A percentile compares a stretch with the other conserved stretches of the same genome.
phyloP scores from a whole-genome alignment of 805 yeast species.

The Candida maesae region DNA sequence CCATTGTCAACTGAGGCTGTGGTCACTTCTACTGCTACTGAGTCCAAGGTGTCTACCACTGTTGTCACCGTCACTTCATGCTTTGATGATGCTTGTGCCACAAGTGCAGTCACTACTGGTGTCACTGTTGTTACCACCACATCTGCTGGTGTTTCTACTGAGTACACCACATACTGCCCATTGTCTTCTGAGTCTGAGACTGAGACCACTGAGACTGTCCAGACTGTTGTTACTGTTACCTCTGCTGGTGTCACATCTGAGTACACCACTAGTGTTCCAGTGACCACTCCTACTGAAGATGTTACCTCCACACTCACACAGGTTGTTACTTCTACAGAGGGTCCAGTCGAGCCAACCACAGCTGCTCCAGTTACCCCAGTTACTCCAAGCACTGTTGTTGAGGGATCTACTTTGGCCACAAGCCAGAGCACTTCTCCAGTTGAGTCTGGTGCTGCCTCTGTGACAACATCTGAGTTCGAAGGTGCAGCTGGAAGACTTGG shows the following conservation, averaged over 20 bases:
- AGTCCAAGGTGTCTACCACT: not conserved
- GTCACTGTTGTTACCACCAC: too few species aligned
- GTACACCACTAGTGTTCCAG: too few species aligned
- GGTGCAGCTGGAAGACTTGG: not conserved
- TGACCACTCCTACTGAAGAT: not conserved
- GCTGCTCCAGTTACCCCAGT: not conserved
- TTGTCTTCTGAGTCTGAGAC: too few species aligned
- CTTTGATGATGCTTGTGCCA: too few species aligned
- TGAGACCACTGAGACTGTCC: too few species aligned
- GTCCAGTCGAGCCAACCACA: not conserved
- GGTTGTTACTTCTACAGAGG: not conserved
- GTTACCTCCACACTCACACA: not conserved
- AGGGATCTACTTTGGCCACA: not conserved
- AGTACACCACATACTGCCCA: too few species aligned
- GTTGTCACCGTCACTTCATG: too few species aligned
- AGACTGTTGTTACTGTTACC: too few species aligned
- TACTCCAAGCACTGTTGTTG: not conserved
- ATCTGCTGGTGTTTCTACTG: too few species aligned
- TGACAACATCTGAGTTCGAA: not conserved
- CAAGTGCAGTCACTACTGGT: too few species aligned
- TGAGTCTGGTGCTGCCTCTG: not conserved
- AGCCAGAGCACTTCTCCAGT: not conserved
- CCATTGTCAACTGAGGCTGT: not conserved
- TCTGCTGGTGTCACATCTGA: too few species aligned
- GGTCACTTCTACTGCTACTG: not conserved